These are phyloP conservation scores for Penicillium roqueforti DNA, from an alignment of 495 filamentous ascomycete species.

Conservation along the genomic window DNA sequence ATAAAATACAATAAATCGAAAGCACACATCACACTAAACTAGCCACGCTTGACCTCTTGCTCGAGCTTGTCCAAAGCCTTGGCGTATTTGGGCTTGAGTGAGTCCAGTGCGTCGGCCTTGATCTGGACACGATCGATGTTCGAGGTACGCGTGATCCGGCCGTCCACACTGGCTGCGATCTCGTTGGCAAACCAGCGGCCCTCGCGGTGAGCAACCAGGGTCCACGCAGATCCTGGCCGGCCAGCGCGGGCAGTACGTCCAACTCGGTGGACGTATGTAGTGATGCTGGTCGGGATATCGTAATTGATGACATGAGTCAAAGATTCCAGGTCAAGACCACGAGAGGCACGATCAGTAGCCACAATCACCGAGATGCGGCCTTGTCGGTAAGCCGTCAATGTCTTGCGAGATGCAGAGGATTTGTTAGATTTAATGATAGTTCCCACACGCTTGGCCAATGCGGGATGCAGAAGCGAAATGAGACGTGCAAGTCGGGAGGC, in stretches of 20 bases:
- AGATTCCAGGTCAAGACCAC: constrained; percentile 80
- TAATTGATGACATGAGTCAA: constrained; percentile 90
- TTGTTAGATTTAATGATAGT: constrained; percentile 73
- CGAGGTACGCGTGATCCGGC: constrained; percentile 40
- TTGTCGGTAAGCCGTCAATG: constrained; percentile 57
- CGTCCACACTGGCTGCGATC: constrained; percentile 49
- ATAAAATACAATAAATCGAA: constrained; percentile 5
- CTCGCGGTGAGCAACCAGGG: constrained; percentile 70
- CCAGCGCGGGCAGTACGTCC: constrained; percentile 87
- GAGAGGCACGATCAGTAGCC: constrained; percentile 85
- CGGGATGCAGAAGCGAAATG: constrained; percentile 62
- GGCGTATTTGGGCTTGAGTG: constrained; percentile 56
- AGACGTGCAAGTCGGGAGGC: constrained; percentile 77
- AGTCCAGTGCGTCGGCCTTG: constrained; percentile 37
- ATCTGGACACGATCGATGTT: constrained; percentile 45
- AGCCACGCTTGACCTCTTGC: constrained; percentile 33
- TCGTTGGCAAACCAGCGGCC: constrained; percentile 83
- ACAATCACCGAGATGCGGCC: constrained; percentile 70
- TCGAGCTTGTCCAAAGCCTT: constrained; percentile 51
- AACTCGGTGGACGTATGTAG: constrained; percentile 87
- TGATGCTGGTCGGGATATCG: constrained; percentile 76
- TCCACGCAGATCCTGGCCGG: constrained; percentile 73
- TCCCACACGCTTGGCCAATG: constrained; percentile 52
- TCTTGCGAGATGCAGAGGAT: constrained; percentile 58
- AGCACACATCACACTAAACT: neutral